Percentiles rank a stretch among this genome's conserved stretches.
Conservation (phyloP, 2,329 filamentous ascomycete genomes). For the Trichoderma breve region DNA sequence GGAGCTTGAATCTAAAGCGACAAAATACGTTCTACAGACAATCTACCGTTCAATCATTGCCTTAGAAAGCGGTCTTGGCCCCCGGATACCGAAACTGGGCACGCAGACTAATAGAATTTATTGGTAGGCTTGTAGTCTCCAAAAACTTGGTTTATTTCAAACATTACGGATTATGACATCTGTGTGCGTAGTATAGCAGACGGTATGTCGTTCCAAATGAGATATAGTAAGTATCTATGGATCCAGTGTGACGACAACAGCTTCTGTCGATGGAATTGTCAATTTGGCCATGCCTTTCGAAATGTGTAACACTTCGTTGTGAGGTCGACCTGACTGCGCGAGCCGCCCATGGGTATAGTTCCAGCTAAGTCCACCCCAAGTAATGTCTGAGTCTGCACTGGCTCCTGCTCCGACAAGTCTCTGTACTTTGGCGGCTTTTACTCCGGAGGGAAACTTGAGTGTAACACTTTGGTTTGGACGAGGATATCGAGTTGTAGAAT, state of each 20-base stretch:
- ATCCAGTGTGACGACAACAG: background rate
- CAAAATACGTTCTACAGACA: too few relatives aligned
- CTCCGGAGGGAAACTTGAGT: background rate
- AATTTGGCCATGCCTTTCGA: background rate
- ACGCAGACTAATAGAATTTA: too few relatives aligned
- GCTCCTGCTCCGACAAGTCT: background rate
- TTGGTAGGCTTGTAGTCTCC: too few relatives aligned
- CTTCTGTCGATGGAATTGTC: background rate
- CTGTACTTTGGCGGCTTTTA: background rate
- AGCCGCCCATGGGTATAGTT: constrained; percentile 1
- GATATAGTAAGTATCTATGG: background rate
- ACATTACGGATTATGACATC: too few relatives aligned
- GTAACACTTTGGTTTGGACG: background rate
- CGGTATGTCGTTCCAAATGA: too few relatives aligned
- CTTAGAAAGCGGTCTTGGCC: too few relatives aligned
- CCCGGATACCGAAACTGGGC: too few relatives aligned
- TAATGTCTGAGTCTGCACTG: background rate
- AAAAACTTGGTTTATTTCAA: too few relatives aligned
- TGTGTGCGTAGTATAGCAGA: too few relatives aligned
- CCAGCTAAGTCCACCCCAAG: constrained; percentile 9
- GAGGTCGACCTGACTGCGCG: background rate
- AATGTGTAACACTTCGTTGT: background rate
- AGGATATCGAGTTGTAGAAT: background rate
- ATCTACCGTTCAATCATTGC: too few relatives aligned
- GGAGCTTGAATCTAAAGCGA: too few relatives aligned